Evolutionary conservation across 345 rosid species (phyloP), one percentile per base, ranked within the genome.

Genomic region (Eucalyptus tenuipes): DNA sequence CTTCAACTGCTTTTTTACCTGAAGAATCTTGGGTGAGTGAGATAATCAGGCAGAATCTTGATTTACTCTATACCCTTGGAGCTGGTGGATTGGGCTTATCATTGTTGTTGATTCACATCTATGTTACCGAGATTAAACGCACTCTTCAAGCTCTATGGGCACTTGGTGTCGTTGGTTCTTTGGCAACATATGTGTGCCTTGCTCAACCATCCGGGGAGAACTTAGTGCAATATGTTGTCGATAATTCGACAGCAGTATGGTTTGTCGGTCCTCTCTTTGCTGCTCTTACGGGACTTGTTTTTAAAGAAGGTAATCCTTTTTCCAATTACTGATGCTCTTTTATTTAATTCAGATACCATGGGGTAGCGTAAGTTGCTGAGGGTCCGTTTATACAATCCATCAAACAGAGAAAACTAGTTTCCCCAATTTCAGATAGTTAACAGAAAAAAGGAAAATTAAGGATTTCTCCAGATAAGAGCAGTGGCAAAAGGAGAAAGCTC

Each of bases 241-340:
- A 92, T 68, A 94, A 97, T 88, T 97, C 98, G 2, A 45, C 90
- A 1, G 95, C 98, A 55, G 93, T 96, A 64, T 97, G 99, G 99
- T 95, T 96, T 90, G 94, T 96, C 88, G 99, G 99, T 81, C 99
- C 99, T 40, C 94, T 96, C 82, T 97, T 97, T 88, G 99, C 99
- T 8, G 92, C 98, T 8, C 92, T 97, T 27, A 97, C 99, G 0
- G 99, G 99, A 24, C 98, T 97, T 4, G 99, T 97, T 89, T 97
- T 97, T 86, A 97, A 97, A 93, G 99, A 97, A 94, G 99, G 99
- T 96, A 92, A 24, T 85, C 45, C 12, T n/a, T 55, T 75, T 66
- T 59, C 80, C 57, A 49, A 85, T 82, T 84, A 33, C 82, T 52
- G 16, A 48, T 87, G 40, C 49, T 87, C 40, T 40, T 49, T 45